Evolutionary conservation across 345 rosid genomes (phyloP), one percentile per base, ranked within the genome.

Genomic region (Anacardium occidentale): DNA sequence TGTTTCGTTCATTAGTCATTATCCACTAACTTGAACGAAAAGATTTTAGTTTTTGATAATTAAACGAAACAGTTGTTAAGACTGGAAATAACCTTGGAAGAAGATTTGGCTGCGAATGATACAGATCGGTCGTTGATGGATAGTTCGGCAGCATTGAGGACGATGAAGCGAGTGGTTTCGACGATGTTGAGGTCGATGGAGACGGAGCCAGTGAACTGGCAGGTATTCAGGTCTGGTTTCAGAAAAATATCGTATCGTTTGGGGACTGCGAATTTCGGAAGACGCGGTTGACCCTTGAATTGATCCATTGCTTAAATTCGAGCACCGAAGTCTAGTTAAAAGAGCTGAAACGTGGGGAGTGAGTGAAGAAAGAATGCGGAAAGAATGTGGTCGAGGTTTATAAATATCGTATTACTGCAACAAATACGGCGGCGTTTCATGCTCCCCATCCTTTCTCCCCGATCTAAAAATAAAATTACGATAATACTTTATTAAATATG

Each of bases 81-180:
- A 75, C 64, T 57, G 22, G 13, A 69, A 37, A 26, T 56, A 67
- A 94, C 96, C 94, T 90, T 74, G 40, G 92, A 81, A 57, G 94
- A 78, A 52, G 62, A 21, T 42, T 2, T 52, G 75, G 69, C 52
- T 34, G 90, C 55, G 80, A 88, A 91, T 73, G 86, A 81, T 42
- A 92, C 87, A 47, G 89, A 78, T 14, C 74, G 79, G n/a, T 74
- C 21, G 62, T 72, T 48, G 84, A 95, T 60, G 56, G 88, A 60
- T 70, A 95, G 90, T n/a, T 95, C 98, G 67, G 97, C 97, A 3
- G 97, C 97, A 80, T 95, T 95, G 42, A 95, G 93, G 81, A 95
- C 98, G 75, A 95, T 79, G 89, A 82, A 91, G 53, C 78, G 75
- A 71, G 98, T 92, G 45, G 51, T 74, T 10, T 80, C 74, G 67